Conservation (phyloP, 306 rosid genomes). For the Fragaria nilgerrensis region DNA sequence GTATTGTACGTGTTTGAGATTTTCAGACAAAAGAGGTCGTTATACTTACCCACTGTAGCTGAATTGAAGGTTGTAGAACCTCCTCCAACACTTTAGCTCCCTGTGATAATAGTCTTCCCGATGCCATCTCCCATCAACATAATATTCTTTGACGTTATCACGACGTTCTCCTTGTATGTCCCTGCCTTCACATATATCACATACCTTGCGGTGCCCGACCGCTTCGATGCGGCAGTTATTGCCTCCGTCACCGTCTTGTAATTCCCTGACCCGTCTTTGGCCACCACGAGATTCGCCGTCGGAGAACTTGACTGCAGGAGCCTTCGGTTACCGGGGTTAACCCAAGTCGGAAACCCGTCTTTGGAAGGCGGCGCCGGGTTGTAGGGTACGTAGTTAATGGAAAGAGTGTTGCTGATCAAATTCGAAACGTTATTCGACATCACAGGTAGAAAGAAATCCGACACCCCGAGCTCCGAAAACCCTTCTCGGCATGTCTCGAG, state of each 20-base stretch:
- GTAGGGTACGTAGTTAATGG: constrained; percentile 45
- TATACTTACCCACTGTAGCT: constrained; percentile 77
- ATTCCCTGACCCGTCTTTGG: constrained; percentile 71
- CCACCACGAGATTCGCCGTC: constrained; percentile 60
- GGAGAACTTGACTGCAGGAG: constrained; percentile 59
- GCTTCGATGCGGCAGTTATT: constrained; percentile 38
- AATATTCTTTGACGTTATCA: constrained; percentile 46
- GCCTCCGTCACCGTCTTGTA: constrained; percentile 56
- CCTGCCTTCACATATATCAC: constrained; percentile 78
- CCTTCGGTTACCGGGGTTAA: constrained; percentile 62
- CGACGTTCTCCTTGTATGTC: constrained; percentile 61
- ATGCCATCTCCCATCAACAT: constrained; percentile 89
- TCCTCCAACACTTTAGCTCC: constrained; percentile 89
- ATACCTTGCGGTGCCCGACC: constrained; percentile 54
- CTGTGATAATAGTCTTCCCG: constrained; percentile 73
- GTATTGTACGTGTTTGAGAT: neutral
- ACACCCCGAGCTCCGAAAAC: constrained; percentile 52
- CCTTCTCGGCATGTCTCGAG: constrained; percentile 70
- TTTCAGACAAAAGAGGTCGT: neutral
- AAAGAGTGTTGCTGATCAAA: constrained; percentile 56
- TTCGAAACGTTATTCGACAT: constrained; percentile 58
- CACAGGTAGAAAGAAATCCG: constrained; percentile 34
- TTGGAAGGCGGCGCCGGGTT: constrained; percentile 10
- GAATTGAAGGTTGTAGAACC: constrained; percentile 74
- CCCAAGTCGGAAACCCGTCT: constrained; percentile 71